Base-by-base conservation (phyloP, 2,329 filamentous ascomycete genomes). In the Xylariomycetidae sp. region DNA sequence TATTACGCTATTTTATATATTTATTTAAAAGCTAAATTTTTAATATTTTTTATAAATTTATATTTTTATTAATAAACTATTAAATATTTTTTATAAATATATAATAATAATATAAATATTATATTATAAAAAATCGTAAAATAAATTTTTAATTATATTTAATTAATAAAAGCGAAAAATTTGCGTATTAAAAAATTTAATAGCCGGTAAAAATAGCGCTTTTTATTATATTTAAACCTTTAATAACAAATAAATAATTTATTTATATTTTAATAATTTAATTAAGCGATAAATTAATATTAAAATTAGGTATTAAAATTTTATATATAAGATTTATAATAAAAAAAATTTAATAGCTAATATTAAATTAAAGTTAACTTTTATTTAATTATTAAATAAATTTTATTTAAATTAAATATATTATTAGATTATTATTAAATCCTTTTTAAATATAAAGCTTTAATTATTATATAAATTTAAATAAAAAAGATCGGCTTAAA, bases 401-500 rank as follows among this genome's bases (percentile, higher is more conserved):
- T 31, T 5, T 19, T 19, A 31, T 19, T 20, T 23, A n/a, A 12
- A 31, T 19, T 19, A 19, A 18, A 31, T 18, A 31, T 19, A 18
- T 19, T 22, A 22, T 28, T 28, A 28, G 14, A 28, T 16, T 16
- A 28, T 9, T 28, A 9, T n/a, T 9, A 28, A 28, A 8, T 16
- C 8, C 14, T 28, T 9, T 13, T 31, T 20, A 19, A 31, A 19
- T 25, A 33, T 33, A 25, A 33, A 23, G n/a, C n/a, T 8, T 23
- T 13, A 33, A 8, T 33, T 13, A 33, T 33, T 25, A 33, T 26
- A 26, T 33, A 15, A 14, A 25, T 25, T 33, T 25, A 23, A 23
- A 23, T 33, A 33, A 16, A 25, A 25, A 19, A 34, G 27, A 34
- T 27, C 16, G 20, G 16, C 7, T 27, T 27, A 27, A 34, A 27